Conservation (phyloP, 2,329 filamentous ascomycete species). For the Aaosphaeria arxii region DNA sequence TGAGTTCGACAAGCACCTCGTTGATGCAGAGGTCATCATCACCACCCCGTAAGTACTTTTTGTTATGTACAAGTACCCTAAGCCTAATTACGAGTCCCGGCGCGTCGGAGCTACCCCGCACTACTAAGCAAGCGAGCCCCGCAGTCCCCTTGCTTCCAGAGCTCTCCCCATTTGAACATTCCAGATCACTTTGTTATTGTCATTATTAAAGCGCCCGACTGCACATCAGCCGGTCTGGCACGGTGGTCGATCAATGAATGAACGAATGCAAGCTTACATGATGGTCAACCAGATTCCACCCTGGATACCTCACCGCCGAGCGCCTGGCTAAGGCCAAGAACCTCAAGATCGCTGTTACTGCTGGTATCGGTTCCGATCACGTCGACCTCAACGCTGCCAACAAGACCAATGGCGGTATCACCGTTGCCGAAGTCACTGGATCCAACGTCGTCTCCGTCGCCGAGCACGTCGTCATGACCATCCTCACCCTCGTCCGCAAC, state of each 20-base stretch:
- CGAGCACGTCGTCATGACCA: conserved; percentile 99
- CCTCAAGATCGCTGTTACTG: conserved; percentile 93
- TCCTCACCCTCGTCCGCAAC: conserved; percentile 93
- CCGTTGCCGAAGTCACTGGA: conserved; percentile 95
- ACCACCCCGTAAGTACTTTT: conserved; percentile 74
- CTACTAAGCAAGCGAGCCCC: conserved; percentile 20
- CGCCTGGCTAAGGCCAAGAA: conserved; percentile 98
- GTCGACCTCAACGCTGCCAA: conserved; percentile 96
- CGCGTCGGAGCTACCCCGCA: conserved; percentile 24
- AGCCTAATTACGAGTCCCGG: neutral
- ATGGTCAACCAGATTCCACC: conserved; percentile 72
- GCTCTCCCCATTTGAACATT: too few relatives aligned
- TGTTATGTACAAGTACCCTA: neutral
- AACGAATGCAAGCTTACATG: too few relatives aligned
- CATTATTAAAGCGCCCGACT: neutral
- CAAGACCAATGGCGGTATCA: conserved; percentile 96
- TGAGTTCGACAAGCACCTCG: conserved; percentile 90
- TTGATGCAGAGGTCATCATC: conserved; percentile 97
- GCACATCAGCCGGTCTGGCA: neutral
- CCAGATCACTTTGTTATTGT: too few relatives aligned
- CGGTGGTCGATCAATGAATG: too few relatives aligned
- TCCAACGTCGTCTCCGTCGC: conserved; percentile 98
- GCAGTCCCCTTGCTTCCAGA: conserved; percentile 9
- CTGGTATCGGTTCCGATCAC: conserved; percentile 97
- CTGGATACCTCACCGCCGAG: conserved; percentile 94